Conservation (phyloP, 768 basidiomycete species). For the Hortiboletus flavorubellus region DNA sequence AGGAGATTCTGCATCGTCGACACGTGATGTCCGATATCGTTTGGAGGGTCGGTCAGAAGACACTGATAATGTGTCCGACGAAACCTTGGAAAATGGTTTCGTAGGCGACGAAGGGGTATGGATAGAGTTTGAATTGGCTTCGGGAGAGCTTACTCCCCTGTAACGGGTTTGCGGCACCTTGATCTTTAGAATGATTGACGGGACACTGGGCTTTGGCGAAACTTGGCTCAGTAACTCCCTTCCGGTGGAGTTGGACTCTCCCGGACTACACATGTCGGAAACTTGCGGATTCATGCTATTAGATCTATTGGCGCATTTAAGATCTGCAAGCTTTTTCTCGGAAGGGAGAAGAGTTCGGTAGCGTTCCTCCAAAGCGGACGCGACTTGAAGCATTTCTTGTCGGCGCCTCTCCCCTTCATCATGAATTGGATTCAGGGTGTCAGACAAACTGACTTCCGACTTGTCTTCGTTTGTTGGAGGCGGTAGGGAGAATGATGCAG, state of each 20-base stretch:
- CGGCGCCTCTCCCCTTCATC: conserved; percentile 73
- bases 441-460: conserved; percentile 31
- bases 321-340: conserved; percentile 45
- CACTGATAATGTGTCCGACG: conserved; percentile 28
- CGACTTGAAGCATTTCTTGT: conserved; percentile 70
- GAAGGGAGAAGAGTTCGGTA: conserved; percentile 74
- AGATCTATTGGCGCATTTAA: conserved; percentile 21
- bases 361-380: conserved; percentile 62
- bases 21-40: conserved; percentile 21
- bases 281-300: conserved; percentile 10
- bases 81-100: conserved; percentile 30
- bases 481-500: conserved; percentile 50
- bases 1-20: conserved; percentile 23
- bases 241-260: conserved; percentile 11
- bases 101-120: conserved; percentile 16
- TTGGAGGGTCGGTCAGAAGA: conserved; percentile 30
- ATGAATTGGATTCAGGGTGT: conserved; percentile 33
- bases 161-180: conserved; percentile 30
- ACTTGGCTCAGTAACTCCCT: conserved; percentile 7
- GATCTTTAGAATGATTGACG: conserved; percentile 34
- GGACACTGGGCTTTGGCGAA: conserved; percentile 17
- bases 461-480: conserved; percentile 22
- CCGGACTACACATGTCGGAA: conserved; percentile 15
- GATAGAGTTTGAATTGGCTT: conserved; percentile 9
- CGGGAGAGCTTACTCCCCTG: conserved; percentile 21